Conservation (phyloP, 371 early-diverging fungal species). For the Choanephora cucurbitarum region DNA sequence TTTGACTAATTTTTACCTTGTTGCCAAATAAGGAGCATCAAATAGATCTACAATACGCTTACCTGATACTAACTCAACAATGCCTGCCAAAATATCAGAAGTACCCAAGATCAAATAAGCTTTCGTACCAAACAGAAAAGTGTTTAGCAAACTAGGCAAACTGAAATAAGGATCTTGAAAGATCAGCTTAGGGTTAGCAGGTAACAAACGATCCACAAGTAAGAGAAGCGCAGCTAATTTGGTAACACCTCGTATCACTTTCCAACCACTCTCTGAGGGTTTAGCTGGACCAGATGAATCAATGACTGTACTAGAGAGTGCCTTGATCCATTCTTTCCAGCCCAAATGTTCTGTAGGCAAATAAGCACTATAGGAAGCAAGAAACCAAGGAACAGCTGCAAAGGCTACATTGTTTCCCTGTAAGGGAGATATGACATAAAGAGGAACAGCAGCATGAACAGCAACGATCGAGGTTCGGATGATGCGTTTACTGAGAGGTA, state of each 20-base stretch:
- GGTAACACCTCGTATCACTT: conserved; percentile 18
- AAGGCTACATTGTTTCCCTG: conserved; percentile 29
- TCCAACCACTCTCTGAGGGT: conserved; percentile 21
- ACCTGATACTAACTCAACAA: conserved; percentile 18
- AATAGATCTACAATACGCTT: conserved; percentile 27
- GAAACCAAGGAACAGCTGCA: conserved; percentile 37
- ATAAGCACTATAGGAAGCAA: conserved; percentile 29
- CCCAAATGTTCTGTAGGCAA: conserved; percentile 22
- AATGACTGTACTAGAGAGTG: conserved; percentile 23
- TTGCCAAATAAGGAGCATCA: conserved; percentile 22
- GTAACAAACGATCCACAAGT: conserved; percentile 23
- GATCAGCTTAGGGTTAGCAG: conserved; percentile 18
- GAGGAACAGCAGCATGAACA: conserved; percentile 16
- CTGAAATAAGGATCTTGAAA: conserved; percentile 18
- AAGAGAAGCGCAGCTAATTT: conserved; percentile 18
- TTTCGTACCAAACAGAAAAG: conserved; percentile 23
- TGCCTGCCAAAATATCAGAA: conserved; percentile 17
- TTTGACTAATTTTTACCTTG: conserved; percentile 13
- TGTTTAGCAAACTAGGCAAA: conserved; percentile 11
- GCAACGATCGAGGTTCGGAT: conserved; percentile 11
- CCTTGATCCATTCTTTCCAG: conserved; percentile 12
- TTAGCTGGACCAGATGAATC: conserved; percentile 9
- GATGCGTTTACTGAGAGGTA: conserved; percentile 1
- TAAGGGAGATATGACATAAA: conserved; percentile 18
- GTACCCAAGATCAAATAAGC: conserved; percentile 20